phyloP scores from a whole-genome alignment of 495 filamentous ascomycete genomes.

The Acidomyces sp. region DNA sequence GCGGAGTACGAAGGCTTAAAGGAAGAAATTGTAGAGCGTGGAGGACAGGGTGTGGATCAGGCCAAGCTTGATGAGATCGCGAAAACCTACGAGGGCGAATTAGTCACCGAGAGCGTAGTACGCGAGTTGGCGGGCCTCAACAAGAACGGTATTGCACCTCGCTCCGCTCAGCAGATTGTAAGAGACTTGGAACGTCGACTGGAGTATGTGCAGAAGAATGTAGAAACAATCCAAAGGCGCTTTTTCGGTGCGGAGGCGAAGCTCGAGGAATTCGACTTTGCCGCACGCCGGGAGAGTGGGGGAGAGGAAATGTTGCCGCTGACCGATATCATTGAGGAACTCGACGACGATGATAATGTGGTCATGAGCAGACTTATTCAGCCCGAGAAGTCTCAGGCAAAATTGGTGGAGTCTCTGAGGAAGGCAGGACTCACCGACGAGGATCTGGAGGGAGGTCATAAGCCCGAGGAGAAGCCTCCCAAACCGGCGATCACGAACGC shows the following conservation, averaged over 20 bases:
- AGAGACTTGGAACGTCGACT: conserved; percentile 60
- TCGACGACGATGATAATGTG: conserved; percentile 85
- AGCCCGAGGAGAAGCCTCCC: conserved; percentile 1
- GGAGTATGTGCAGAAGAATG: conserved; percentile 79
- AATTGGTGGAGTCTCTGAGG: conserved; percentile 51
- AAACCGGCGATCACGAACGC: conserved; percentile 14
- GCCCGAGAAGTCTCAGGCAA: conserved; percentile 46
- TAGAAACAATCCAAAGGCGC: conserved; percentile 52
- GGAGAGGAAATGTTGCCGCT: conserved; percentile 54
- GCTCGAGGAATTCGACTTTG: conserved; percentile 37
- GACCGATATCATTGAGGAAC: conserved; percentile 77
- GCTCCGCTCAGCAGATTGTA: conserved; percentile 43
- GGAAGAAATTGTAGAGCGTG: conserved; percentile 48
- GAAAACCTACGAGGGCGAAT: conserved; percentile 36
- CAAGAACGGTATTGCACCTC: conserved; percentile 33
- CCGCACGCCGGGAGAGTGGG: conserved; percentile 1
- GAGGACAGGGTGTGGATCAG: conserved; percentile 37
- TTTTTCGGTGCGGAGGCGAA: conserved; percentile 55
- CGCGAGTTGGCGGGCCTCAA: conserved; percentile 50
- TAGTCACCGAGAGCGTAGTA: conserved; percentile 51
- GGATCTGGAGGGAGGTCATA: conserved; percentile 17
- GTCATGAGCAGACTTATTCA: conserved; percentile 44
- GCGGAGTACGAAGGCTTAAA: conserved; percentile 80
- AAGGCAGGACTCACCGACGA: conserved; percentile 54
- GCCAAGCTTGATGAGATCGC: conserved; percentile 43